phyloP scores from a whole-genome alignment of 345 rosid genomes.

The Bretschneidera sinensis region DNA sequence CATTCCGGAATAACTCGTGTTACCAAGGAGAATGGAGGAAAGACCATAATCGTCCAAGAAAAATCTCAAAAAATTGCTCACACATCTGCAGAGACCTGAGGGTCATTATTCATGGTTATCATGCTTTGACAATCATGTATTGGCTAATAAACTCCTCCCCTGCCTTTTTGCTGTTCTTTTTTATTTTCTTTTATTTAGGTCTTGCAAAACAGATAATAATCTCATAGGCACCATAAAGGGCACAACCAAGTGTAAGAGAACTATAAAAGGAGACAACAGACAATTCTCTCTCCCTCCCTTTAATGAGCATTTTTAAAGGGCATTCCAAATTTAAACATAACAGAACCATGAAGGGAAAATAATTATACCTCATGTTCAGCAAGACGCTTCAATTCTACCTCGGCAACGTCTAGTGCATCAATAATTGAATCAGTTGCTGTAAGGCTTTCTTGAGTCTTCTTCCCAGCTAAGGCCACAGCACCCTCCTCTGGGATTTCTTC shows the following conservation, averaged over 20 bases:
- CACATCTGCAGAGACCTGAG: not conserved
- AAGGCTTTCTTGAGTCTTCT: conserved; percentile 71
- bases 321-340: not conserved
- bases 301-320: not conserved
- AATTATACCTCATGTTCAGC: conserved; percentile 62
- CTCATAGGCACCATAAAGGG: no score
- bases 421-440: conserved; percentile 76
- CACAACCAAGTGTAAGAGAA: no score
- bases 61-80: not conserved
- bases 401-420: conserved; percentile 77
- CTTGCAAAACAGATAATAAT: not conserved
- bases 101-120: not conserved
- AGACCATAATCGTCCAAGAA: no score
- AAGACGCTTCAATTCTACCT: conserved; percentile 54
- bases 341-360: no score
- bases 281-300: not conserved
- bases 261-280: no score
- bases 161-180: not conserved
- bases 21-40: not conserved
- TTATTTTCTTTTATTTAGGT: not conserved
- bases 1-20: not conserved
- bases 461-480: conserved; percentile 79
- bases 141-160: not conserved
- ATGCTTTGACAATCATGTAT: not conserved
- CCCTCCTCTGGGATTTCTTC: conserved; percentile 95